Conservation (phyloP, 306 rosid species). For the Canavalia gladiata region DNA sequence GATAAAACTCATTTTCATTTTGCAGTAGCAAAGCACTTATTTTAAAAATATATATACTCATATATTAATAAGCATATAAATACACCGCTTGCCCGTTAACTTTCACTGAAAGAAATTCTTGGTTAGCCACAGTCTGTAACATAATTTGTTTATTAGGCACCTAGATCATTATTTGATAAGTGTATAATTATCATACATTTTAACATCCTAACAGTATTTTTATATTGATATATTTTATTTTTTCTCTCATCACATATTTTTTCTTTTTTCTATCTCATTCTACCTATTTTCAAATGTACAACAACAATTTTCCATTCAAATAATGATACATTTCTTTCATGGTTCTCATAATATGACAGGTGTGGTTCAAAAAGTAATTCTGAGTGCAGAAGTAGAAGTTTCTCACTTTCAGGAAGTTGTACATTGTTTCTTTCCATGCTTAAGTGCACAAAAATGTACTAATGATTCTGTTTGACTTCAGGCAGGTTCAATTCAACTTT, state of each 20-base stretch:
- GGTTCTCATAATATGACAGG: background rate
- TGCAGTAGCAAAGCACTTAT: background rate
- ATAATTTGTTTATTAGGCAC: background rate
- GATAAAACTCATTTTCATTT: background rate
- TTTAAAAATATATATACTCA: too few species aligned
- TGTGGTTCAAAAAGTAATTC: background rate
- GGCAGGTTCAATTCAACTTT: background rate
- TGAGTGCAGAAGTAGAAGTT: background rate
- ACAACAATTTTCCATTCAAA: too few species aligned
- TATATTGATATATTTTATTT: too few species aligned
- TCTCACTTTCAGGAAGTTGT: background rate
- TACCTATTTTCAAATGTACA: too few species aligned
- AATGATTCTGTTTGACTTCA: slow-evolving; percentile 5
- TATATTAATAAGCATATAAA: too few species aligned
- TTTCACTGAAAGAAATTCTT: background rate
- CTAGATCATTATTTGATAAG: background rate
- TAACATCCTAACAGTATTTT: too few species aligned
- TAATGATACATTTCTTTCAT: background rate
- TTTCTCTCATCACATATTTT: too few species aligned
- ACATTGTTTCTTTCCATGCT: background rate
- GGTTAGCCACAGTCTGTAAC: background rate
- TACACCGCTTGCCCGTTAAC: background rate
- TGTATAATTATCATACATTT: background rate
- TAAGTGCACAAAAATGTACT: background rate
- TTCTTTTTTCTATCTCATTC: too few species aligned